Conservation (phyloP, 2,329 filamentous ascomycete species). For the Neofusicoccum parvum region DNA sequence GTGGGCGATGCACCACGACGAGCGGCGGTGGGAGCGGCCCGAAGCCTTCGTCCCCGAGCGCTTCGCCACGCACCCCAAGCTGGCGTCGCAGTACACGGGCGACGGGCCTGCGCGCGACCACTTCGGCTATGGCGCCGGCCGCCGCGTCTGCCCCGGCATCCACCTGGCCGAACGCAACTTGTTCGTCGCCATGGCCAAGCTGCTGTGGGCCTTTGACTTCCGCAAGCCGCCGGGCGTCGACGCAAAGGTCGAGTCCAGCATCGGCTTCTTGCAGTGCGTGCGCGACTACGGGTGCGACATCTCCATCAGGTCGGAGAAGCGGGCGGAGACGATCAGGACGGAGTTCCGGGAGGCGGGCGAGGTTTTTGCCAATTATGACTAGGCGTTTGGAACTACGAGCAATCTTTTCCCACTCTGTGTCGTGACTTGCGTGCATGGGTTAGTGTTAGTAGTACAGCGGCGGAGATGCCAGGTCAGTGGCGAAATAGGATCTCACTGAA, state of each 20-base stretch:
- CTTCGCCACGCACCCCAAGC: neutral
- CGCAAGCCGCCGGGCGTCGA: neutral
- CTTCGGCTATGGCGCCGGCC: slow-evolving; percentile 53
- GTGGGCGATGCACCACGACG: slow-evolving; percentile 42
- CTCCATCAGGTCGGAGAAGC: neutral
- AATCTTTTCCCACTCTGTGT: too few relatives aligned
- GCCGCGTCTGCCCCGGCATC: slow-evolving; percentile 58
- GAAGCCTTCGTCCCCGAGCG: slow-evolving; percentile 24
- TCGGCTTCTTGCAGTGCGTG: neutral
- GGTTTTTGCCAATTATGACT: neutral
- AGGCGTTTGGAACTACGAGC: too few relatives aligned
- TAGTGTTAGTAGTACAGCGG: too few relatives aligned
- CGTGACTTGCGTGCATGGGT: too few relatives aligned
- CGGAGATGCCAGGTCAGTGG: too few relatives aligned
- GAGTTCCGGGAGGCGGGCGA: neutral
- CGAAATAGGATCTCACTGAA: too few relatives aligned
- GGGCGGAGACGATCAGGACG: neutral
- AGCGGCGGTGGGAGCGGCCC: slow-evolving; percentile 25
- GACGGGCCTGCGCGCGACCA: slow-evolving; percentile 40
- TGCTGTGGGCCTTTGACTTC: slow-evolving; percentile 23
- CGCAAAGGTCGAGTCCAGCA: neutral
- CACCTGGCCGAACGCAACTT: slow-evolving; percentile 54
- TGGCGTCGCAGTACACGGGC: neutral
- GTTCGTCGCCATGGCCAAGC: slow-evolving; percentile 32
- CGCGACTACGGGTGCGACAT: neutral